Conservation (phyloP, 768 basidiomycete species). For the Lentinula lateritia region DNA sequence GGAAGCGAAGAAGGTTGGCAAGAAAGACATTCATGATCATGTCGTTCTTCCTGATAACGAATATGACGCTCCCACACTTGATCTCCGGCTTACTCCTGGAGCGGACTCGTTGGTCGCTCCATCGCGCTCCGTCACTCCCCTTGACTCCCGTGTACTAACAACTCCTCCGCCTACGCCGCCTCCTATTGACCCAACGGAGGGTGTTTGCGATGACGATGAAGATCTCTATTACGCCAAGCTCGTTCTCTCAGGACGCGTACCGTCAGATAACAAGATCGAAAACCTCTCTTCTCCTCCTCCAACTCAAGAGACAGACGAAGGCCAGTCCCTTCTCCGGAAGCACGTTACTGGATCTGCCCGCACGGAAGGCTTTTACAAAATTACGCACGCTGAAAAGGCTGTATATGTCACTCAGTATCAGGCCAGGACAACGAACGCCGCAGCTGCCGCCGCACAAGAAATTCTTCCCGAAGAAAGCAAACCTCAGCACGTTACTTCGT, state of each 20-base stretch:
- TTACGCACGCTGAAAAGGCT: constrained; percentile 87
- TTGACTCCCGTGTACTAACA: constrained; percentile 22
- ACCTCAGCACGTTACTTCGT: constrained; percentile 60
- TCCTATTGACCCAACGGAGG: constrained; percentile 48
- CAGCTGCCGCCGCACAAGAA: constrained; percentile 36
- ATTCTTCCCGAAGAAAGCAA: constrained; percentile 30
- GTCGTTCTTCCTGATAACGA: constrained; percentile 45
- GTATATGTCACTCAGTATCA: constrained; percentile 90
- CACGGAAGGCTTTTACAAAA: constrained; percentile 94
- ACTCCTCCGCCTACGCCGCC: constrained; percentile 39
- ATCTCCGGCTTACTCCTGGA: constrained; percentile 40
- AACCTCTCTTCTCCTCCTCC: constrained; percentile 20
- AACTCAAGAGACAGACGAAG: constrained; percentile 14
- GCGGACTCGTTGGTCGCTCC: constrained; percentile 42
- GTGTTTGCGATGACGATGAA: constrained; percentile 80
- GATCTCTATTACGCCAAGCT: constrained; percentile 78
- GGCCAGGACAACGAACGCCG: constrained; percentile 44
- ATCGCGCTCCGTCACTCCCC: constrained; percentile 47
- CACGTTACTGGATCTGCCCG: constrained; percentile 85
- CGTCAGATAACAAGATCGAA: constrained; percentile 11
- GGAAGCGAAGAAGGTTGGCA: constrained; percentile 32
- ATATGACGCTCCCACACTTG: constrained; percentile 44
- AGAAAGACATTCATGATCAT: constrained; percentile 41
- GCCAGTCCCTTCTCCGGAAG: constrained; percentile 43
- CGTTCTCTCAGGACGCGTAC: constrained; percentile 26